A percentile compares a stretch with the other conserved stretches of the same genome.
phyloP scores from a whole-genome alignment of 2,329 filamentous ascomycete species.

The Diaporthe sp. region DNA sequence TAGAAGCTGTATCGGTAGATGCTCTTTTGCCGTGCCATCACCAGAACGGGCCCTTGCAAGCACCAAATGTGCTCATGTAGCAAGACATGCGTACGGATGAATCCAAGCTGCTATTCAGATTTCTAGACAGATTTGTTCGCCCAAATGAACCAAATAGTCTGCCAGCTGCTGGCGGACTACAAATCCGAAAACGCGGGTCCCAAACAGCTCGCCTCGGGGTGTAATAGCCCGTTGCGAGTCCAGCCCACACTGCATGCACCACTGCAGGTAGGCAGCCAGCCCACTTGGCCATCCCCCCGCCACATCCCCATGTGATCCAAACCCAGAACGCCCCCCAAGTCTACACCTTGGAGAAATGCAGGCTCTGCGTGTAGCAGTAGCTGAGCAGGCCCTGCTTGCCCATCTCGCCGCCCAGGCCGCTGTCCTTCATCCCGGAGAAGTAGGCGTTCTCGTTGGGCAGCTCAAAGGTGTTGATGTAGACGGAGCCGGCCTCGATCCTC shows the following conservation, averaged over 20 bases:
- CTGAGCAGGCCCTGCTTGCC: slow-evolving; percentile 52
- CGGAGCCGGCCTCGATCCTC: slow-evolving; percentile 68
- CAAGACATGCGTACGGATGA: neutral
- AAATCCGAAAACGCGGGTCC: neutral
- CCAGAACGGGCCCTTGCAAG: neutral
- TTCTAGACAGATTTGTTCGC: neutral
- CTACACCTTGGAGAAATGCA: slow-evolving; percentile 49
- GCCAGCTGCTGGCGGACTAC: neutral
- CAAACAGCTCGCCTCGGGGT: neutral
- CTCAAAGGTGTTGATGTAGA: slow-evolving; percentile 69
- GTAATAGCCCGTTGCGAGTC: neutral
- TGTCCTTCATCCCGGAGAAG: slow-evolving; percentile 52
- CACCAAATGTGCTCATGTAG: neutral
- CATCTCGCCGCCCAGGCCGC: slow-evolving; percentile 53
- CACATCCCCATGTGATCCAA: neutral
- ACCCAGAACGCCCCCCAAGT: too few relatives aligned
- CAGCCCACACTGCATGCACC: neutral
- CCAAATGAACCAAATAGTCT: too few relatives aligned
- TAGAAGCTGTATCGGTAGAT: neutral
- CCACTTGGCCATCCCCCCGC: neutral
- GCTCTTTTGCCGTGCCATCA: neutral
- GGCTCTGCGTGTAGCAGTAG: slow-evolving; percentile 51
- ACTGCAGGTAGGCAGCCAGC: neutral
- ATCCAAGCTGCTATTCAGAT: neutral
- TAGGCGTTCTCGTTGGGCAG: slow-evolving; percentile 50